Evolutionary conservation across 371 early-diverging fungal genomes (phyloP), one percentile per base, ranked within the genome.

Genomic region (Mortierella sp.): DNA sequence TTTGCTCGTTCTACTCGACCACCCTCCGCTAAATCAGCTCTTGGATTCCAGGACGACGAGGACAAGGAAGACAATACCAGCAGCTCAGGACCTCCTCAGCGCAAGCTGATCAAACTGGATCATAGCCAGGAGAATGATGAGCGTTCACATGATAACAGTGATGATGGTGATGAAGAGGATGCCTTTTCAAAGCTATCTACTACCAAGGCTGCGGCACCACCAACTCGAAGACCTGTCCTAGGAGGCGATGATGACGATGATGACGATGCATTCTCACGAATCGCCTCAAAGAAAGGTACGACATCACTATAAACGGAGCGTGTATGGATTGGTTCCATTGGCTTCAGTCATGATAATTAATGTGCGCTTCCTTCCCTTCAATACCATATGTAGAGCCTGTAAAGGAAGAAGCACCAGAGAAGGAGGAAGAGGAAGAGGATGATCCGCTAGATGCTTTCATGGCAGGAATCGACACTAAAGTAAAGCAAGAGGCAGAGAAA

Each of bases 361-460:
- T 53, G 5, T 17, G 19, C 13, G 34, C 15, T 19, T 7, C 3
- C 2, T 34, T 34, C 10, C n/a, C 37, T 9, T 34, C 3, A 43
- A 3, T 51, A 12, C 29, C 23, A 26, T 40, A 10, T 17, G 40
- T 66, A 63, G 70, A 42, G 23, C 51, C 63, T 9, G 10, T 59
- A 32, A 56, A 64, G 19, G 61, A 57, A 3, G 61, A 54, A 15
- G 22, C 23, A 32, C 49, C 13, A 9, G 15, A 54, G 12, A 53
- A 17, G 29, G 77, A 55, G 9, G 66, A 56, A 0, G 85, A 81
- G 6, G 86, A 86, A 0, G 94, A 92, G 4, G 92, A 90, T 13
- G 96, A 96, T 85, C 94, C 94, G 13, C 83, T 96, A 59, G 96
- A 96, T 62, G 95, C 96, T 1, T 96, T 96, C 79, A 96, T 96